Evolutionary conservation across 371 early-diverging fungal genomes (phyloP).

Genomic region (Mucor mucedo): DNA sequence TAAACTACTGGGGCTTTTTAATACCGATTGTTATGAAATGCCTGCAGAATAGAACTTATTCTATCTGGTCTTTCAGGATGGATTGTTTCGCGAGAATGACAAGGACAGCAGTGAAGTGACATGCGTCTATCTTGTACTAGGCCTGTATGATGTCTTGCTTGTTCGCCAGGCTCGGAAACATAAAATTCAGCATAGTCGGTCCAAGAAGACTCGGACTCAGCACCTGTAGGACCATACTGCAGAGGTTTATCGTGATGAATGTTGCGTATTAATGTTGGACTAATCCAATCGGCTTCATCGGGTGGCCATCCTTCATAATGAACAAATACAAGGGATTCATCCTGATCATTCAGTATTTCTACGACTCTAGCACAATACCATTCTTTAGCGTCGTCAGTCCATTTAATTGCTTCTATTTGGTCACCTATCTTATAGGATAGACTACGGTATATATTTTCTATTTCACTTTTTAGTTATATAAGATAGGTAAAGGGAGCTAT

Average conservation of each 20-base stretch:
- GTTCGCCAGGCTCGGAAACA: slow-evolving; percentile 49
- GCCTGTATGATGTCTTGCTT: slow-evolving; percentile 61
- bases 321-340: slow-evolving; percentile 46
- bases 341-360: slow-evolving; percentile 30
- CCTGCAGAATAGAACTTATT: slow-evolving; percentile 45
- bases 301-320: slow-evolving; percentile 69
- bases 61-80: slow-evolving; percentile 73
- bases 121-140: slow-evolving; percentile 64
- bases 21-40: slow-evolving; percentile 49
- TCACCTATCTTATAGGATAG: slow-evolving; percentile 40
- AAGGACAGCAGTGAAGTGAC: slow-evolving; percentile 63
- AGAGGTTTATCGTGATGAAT: neutral
- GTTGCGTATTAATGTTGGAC: slow-evolving; percentile 39
- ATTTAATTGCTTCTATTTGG: slow-evolving; percentile 50
- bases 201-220: slow-evolving; percentile 60
- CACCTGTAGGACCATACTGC: slow-evolving; percentile 57
- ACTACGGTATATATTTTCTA: slow-evolving; percentile 19
- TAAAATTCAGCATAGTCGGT: slow-evolving; percentile 60
- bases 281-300: slow-evolving; percentile 67
- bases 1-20: neutral
- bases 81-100: slow-evolving; percentile 58
- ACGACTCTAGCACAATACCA: slow-evolving; percentile 54
- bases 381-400: slow-evolving; percentile 34
- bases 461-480: neutral
- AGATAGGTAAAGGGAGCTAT: neutral